Conservation (phyloP, 2,329 filamentous ascomycete genomes). For the Fusarium drepaniforme region DNA sequence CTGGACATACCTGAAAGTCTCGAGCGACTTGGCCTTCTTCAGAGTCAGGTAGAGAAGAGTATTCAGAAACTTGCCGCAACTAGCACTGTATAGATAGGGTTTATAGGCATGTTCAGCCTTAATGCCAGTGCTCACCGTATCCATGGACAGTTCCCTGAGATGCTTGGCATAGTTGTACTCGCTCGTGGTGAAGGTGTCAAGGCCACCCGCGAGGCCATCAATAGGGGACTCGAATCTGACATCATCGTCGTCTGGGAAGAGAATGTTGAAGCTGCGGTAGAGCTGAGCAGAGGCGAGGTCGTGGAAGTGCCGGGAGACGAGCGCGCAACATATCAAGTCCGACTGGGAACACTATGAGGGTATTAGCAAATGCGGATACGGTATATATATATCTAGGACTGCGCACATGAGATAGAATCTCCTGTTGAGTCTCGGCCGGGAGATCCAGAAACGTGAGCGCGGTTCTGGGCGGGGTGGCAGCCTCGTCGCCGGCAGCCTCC, state of each 20-base stretch:
- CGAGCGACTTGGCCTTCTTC: slow-evolving; percentile 66
- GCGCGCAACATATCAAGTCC: slow-evolving; percentile 68
- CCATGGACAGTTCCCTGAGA: slow-evolving; percentile 67
- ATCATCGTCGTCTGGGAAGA: slow-evolving; percentile 72
- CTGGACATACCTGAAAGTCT: slow-evolving; percentile 63
- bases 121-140: slow-evolving; percentile 64
- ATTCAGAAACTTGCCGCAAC: slow-evolving; percentile 74
- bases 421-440: slow-evolving; percentile 61
- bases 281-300: slow-evolving; percentile 69
- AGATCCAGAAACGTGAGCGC: slow-evolving; percentile 55
- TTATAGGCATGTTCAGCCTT: slow-evolving; percentile 67
- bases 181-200: slow-evolving; percentile 73
- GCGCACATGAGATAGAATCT: slow-evolving; percentile 61
- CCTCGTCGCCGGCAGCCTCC: slow-evolving; percentile 47
- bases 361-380: slow-evolving; percentile 8
- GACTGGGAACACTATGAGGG: slow-evolving; percentile 60
- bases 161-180: slow-evolving; percentile 73
- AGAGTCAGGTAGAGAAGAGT: slow-evolving; percentile 69
- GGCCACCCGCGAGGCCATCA: slow-evolving; percentile 67
- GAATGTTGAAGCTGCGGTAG: slow-evolving; percentile 70
- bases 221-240: slow-evolving; percentile 63
- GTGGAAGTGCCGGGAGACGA: slow-evolving; percentile 69
- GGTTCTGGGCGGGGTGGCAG: slow-evolving; percentile 33
- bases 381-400: background rate
- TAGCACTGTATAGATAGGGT: slow-evolving; percentile 65